Conservation (phyloP, 1,284 basidiomycete genomes). For the Termitomyces sp. region DNA sequence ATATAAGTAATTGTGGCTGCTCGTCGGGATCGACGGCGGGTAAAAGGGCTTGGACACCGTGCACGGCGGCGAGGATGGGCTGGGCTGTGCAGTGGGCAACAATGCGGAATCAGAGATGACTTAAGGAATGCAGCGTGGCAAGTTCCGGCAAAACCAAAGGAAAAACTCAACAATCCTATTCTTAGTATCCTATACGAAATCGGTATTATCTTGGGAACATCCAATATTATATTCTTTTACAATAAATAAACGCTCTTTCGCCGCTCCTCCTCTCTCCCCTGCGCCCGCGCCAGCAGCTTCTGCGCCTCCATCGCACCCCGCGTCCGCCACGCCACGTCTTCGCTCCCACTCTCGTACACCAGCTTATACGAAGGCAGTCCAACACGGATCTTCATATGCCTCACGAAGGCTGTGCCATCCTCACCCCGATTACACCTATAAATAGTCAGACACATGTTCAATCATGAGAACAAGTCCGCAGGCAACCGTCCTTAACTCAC, state of each 20-base stretch:
- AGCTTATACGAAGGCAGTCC: slow-evolving; percentile 66
- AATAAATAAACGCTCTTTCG: slow-evolving; percentile 36
- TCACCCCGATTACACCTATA: slow-evolving; percentile 32
- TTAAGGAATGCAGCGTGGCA: slow-evolving; percentile 9
- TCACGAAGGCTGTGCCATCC: slow-evolving; percentile 31
- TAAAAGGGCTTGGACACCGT: slow-evolving; percentile 9
- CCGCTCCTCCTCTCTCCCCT: slow-evolving; percentile 49
- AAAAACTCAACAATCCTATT: slow-evolving; percentile 10
- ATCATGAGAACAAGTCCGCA: slow-evolving; percentile 18
- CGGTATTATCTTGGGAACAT: not conserved
- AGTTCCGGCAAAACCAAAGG: slow-evolving; percentile 16
- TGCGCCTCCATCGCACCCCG: slow-evolving; percentile 33
- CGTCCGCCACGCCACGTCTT: slow-evolving; percentile 45
- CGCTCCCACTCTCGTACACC: slow-evolving; percentile 63
- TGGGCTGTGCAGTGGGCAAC: slow-evolving; percentile 16
- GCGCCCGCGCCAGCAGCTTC: slow-evolving; percentile 40
- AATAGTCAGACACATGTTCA: slow-evolving; percentile 23
- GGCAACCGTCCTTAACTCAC: slow-evolving; percentile 28
- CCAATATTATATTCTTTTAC: slow-evolving; percentile 6
- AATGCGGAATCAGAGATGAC: slow-evolving; percentile 8
- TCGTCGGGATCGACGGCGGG: slow-evolving; percentile 2
- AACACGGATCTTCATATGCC: slow-evolving; percentile 56
- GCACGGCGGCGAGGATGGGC: slow-evolving; percentile 9
- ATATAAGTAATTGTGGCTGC: slow-evolving; percentile 9
- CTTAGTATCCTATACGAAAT: slow-evolving; percentile 4